Evolutionary conservation across 2,329 filamentous ascomycete genomes (phyloP).

Genomic region (Colletotrichum kahawae): DNA sequence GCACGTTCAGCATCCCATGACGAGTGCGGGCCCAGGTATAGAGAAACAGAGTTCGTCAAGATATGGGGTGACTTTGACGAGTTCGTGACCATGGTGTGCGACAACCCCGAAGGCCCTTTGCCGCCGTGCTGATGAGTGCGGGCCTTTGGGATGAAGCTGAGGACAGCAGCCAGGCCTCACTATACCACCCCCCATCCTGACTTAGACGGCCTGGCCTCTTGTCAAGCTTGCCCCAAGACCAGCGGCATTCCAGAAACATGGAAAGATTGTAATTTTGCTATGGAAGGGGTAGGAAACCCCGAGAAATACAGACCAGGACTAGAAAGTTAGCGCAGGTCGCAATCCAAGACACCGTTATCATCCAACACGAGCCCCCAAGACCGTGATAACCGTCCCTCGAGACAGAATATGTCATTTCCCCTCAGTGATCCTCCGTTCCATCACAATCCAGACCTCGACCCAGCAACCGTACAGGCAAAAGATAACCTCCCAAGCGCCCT

Average conservation of each 20-base stretch:
- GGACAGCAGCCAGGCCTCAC: not conserved
- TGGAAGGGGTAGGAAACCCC: not conserved
- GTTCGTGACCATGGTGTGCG: no score
- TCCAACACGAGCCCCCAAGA: not conserved
- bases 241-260: not conserved
- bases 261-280: not conserved
- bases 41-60: no score
- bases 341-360: not conserved
- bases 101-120: not conserved
- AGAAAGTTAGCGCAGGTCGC: not conserved
- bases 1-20: not conserved
- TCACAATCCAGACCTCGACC: not conserved
- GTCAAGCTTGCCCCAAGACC: not conserved
- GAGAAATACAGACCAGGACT: not conserved
- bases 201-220: not conserved
- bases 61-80: no score
- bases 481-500: not conserved
- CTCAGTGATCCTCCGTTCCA: constrained; percentile 4
- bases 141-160: not conserved
- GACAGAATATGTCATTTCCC: not conserved
- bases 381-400: not conserved
- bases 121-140: not conserved
- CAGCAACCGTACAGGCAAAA: not conserved
- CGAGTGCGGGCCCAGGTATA: no score
- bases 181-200: not conserved